phyloP scores from a whole-genome alignment of 1,284 basidiomycete species.

The Cryptococcus jaspeensis region DNA sequence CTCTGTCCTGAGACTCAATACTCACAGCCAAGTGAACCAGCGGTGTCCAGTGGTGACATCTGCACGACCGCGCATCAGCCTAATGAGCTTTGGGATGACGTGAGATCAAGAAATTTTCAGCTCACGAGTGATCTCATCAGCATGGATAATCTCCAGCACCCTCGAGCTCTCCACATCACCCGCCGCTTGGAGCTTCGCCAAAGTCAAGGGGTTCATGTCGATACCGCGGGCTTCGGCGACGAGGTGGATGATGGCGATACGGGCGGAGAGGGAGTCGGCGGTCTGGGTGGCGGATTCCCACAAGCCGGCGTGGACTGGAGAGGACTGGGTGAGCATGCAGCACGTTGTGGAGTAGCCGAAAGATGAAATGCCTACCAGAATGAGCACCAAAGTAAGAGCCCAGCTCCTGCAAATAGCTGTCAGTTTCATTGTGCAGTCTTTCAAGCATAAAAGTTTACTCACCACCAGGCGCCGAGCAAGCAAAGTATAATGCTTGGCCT shows the following conservation, averaged over 20 bases:
- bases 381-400: constrained; percentile 69
- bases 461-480: constrained; percentile 55
- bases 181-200: constrained; percentile 69
- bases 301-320: constrained; percentile 68
- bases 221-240: constrained; percentile 85
- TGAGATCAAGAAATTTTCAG: no score
- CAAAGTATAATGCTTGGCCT: constrained; percentile 66
- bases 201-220: constrained; percentile 82
- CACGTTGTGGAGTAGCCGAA: not conserved
- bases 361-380: constrained; percentile 19
- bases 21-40: constrained; percentile 72
- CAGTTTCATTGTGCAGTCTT: not conserved
- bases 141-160: constrained; percentile 72
- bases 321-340: not conserved
- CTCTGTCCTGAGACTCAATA: not conserved
- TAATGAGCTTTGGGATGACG: no score
- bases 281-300: constrained; percentile 81
- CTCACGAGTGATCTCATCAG: constrained; percentile 71
- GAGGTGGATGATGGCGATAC: constrained; percentile 83
- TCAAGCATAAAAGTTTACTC: constrained; percentile 32
- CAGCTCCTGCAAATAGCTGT: constrained; percentile 55
- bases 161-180: constrained; percentile 69
- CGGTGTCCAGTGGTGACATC: constrained; percentile 78
- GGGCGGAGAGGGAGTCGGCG: constrained; percentile 66
- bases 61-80: constrained; percentile 14